These are phyloP conservation scores for Volvariella volvacea DNA, from an alignment of 1,284 basidiomycete genomes.

Conservation along the genomic window DNA sequence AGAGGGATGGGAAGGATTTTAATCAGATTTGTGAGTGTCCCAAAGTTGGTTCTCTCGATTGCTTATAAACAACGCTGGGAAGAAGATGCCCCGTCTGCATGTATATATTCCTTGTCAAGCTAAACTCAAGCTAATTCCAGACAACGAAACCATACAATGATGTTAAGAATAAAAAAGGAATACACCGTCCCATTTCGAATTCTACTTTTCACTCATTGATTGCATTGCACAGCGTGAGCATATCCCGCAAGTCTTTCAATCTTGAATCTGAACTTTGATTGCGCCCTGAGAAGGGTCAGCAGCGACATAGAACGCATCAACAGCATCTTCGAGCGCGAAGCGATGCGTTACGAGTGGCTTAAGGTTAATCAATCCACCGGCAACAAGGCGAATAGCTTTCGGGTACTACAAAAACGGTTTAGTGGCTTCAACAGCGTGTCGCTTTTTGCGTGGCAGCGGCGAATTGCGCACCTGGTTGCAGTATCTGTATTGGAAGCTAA, in stretches of 20 bases:
- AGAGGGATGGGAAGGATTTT: too few relatives aligned
- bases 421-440: background rate
- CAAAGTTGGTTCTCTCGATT: too few relatives aligned
- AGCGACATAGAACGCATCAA: conserved; percentile 74
- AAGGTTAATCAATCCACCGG: conserved; percentile 66
- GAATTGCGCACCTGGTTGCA: conserved; percentile 40
- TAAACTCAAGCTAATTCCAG: too few relatives aligned
- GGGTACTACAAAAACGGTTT: conserved; percentile 46
- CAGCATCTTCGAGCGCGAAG: conserved; percentile 70
- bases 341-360: conserved; percentile 82
- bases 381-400: conserved; percentile 74
- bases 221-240: too few relatives aligned
- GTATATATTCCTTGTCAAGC: too few relatives aligned
- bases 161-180: too few relatives aligned
- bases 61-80: too few relatives aligned
- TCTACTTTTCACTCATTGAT: too few relatives aligned
- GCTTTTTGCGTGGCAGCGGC: background rate
- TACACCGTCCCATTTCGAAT: too few relatives aligned
- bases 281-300: conserved; percentile 62
- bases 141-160: too few relatives aligned
- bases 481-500: conserved; percentile 60
- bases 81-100: too few relatives aligned
- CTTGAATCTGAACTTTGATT: conserved; percentile 58
- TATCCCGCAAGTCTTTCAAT: conserved; percentile 22
- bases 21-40: too few relatives aligned